Evolutionary conservation across 169 alveolate genomes (phyloP).

Genomic region (Plasmodium relictum): DNA sequence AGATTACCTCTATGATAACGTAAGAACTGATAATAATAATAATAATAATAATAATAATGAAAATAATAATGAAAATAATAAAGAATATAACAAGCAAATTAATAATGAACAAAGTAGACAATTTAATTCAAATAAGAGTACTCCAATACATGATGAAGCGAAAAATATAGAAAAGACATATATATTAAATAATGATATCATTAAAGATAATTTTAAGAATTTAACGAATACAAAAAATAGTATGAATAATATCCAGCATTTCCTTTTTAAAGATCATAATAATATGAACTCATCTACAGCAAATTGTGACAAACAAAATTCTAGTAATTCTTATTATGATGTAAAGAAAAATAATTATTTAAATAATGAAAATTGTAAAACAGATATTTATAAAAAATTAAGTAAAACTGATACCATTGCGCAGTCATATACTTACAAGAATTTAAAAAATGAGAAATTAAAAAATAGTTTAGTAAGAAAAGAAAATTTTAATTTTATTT

Average conservation of each 20-base stretch:
- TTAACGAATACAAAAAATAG: neutral
- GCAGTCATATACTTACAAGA: neutral
- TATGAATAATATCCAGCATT: neutral
- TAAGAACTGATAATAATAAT: neutral
- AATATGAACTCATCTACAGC: neutral
- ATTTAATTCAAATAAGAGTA: neutral
- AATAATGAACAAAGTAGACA: neutral
- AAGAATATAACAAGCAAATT: neutral
- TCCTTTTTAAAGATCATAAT: neutral
- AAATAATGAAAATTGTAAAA: neutral
- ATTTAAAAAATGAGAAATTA: neutral
- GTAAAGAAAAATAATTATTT: neutral
- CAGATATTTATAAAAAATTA: neutral
- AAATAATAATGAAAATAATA: neutral
- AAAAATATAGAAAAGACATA: neutral
- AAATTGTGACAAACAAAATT: neutral
- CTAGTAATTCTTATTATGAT: neutral
- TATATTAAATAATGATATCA: neutral
- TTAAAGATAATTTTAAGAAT: neutral
- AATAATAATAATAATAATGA: neutral
- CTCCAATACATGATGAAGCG: neutral
- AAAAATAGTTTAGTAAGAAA: neutral
- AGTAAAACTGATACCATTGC: neutral
- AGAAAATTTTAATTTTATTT: neutral
- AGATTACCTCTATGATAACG: neutral